Conservation (phyloP, 345 rosid species). For the Cardamine resedifolia region DNA sequence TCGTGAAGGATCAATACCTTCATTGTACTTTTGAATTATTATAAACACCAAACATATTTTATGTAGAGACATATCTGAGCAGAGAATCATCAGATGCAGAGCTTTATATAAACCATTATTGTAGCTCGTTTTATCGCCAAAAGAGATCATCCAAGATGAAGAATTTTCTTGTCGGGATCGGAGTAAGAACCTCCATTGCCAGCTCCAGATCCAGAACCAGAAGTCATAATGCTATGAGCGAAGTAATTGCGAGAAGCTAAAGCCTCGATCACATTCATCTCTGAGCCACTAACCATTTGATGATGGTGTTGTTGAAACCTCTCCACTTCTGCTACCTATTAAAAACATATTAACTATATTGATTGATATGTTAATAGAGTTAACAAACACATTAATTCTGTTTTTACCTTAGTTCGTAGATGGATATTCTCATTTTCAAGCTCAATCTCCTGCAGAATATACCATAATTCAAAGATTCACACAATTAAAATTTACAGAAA, state of each 20-base stretch:
- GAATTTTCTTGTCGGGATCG: constrained; percentile 71
- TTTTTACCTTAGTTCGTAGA: constrained; percentile 74
- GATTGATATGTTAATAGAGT: neutral
- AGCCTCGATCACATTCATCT: constrained; percentile 78
- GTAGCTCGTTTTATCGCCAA: neutral
- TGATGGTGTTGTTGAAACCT: constrained; percentile 67
- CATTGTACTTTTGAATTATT: constrained; percentile 23
- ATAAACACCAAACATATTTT: constrained; percentile 4
- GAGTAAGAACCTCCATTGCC: constrained; percentile 52
- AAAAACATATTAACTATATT: neutral
- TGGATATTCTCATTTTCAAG: constrained; percentile 82
- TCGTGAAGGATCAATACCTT: constrained; percentile 38
- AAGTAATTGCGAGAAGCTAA: constrained; percentile 89
- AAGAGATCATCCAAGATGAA: constrained; percentile 67
- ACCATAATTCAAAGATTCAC: neutral
- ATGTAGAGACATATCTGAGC: constrained; percentile 4
- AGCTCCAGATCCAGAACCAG: constrained; percentile 46
- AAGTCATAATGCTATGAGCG: constrained; percentile 46
- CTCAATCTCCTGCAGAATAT: constrained; percentile 66
- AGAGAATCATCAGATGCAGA: neutral
- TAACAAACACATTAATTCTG: neutral
- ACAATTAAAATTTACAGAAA: neutral
- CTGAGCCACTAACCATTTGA: constrained; percentile 67
- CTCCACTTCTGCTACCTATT: constrained; percentile 84
- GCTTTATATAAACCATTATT: constrained; percentile 14